phyloP scores from a whole-genome alignment of 2,329 filamentous ascomycete species.

The Rhexocercosporidium sp. region DNA sequence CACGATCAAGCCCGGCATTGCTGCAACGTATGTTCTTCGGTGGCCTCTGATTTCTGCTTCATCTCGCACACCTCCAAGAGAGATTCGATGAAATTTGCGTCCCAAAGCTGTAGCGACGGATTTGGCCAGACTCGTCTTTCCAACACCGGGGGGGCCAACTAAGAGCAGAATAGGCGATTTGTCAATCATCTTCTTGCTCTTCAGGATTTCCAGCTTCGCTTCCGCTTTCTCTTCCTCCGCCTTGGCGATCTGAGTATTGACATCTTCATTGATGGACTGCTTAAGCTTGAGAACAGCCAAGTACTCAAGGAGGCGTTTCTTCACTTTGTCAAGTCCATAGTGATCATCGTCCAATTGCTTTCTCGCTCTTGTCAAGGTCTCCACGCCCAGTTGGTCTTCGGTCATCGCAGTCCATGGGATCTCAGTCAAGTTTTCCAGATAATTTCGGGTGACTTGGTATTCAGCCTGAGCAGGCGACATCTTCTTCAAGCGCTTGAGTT shows the following conservation, averaged over 20 bases:
- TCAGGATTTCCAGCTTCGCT: slow-evolving; percentile 73
- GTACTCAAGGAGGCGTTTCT: slow-evolving; percentile 95
- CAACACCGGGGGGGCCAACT: slow-evolving; percentile 90
- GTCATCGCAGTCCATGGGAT: slow-evolving; percentile 90
- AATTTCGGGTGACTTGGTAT: slow-evolving; percentile 91
- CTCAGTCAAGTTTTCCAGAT: slow-evolving; percentile 90
- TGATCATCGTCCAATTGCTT: slow-evolving; percentile 96
- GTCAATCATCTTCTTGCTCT: slow-evolving; percentile 85
- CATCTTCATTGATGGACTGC: slow-evolving; percentile 83
- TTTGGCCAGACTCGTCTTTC: slow-evolving; percentile 93
- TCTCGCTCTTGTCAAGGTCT: slow-evolving; percentile 78
- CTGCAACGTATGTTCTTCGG: slow-evolving; percentile 92
- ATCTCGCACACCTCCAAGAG: slow-evolving; percentile 91
- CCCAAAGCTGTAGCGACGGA: slow-evolving; percentile 92
- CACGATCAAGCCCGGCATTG: slow-evolving; percentile 97
- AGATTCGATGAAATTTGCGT: slow-evolving; percentile 96
- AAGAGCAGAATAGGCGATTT: slow-evolving; percentile 95
- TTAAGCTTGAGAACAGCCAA: slow-evolving; percentile 95
- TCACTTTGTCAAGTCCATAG: slow-evolving; percentile 95
- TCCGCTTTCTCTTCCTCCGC: slow-evolving; percentile 62
- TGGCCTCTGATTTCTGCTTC: slow-evolving; percentile 97
- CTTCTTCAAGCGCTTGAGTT: slow-evolving; percentile 86
- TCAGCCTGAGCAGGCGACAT: slow-evolving; percentile 97
- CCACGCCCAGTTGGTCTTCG: slow-evolving; percentile 81
- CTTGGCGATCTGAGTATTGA: slow-evolving; percentile 78